A percentile compares a stretch with the other conserved stretches of the same genome.
Conservation (phyloP, 805 yeast species). For the Gaillardinia entomophila region DNA sequence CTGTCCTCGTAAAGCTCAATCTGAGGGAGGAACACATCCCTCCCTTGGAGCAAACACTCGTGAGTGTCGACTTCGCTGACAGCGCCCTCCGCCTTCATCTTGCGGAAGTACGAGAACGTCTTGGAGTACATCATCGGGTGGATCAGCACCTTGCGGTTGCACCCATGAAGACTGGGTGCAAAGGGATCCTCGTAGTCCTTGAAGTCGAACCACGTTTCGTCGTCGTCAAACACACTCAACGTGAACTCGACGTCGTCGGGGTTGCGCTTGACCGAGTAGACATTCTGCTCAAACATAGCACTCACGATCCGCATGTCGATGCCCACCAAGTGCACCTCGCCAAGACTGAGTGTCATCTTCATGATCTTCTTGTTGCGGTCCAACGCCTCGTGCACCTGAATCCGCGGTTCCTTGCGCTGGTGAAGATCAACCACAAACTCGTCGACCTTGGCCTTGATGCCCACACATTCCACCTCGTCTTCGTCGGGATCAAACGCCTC, state of each 20-base stretch:
- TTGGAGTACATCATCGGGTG: conserved; percentile 65
- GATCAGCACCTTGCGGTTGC: conserved; percentile 41
- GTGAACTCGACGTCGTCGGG: conserved; percentile 2
- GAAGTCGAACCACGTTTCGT: conserved; percentile 55
- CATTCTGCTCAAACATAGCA: conserved; percentile 36
- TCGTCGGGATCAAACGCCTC: conserved; percentile 33
- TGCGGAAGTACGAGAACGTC: conserved; percentile 61
- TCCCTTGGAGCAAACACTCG: conserved; percentile 20
- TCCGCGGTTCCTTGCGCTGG: conserved; percentile 33
- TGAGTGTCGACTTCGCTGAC: conserved; percentile 25
- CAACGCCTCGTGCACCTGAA: conserved; percentile 37
- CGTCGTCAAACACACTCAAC: conserved; percentile 42
- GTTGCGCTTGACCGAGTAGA: conserved; percentile 9
- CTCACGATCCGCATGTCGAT: conserved; percentile 58
- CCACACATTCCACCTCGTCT: conserved; percentile 52
- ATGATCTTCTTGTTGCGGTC: conserved; percentile 42
- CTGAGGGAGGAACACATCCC: conserved; percentile 23
- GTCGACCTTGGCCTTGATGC: conserved; percentile 48
- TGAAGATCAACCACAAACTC: conserved; percentile 35
- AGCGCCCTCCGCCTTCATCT: conserved; percentile 33
- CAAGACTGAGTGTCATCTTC: conserved; percentile 59
- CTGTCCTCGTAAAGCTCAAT: conserved; percentile 20
- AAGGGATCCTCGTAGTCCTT: conserved; percentile 59
- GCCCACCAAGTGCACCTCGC: conserved; percentile 50
- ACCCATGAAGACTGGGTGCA: conserved; percentile 28